Evolutionary conservation across 192 early-diverging fungal genomes (phyloP).

Genomic region (Lobulomyces angularis): DNA sequence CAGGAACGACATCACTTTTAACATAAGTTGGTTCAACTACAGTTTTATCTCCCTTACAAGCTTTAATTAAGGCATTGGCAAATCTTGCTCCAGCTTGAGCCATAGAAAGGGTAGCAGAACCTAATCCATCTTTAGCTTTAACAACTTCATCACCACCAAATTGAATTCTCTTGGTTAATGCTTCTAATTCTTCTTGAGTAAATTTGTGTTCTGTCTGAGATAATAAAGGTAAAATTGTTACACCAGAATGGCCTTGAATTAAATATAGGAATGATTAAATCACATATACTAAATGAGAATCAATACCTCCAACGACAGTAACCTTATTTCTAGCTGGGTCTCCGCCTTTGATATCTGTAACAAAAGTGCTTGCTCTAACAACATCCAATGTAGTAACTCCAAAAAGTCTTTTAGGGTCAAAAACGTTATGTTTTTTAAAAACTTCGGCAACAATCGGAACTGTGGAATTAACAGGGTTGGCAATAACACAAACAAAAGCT

Average conservation of each 20-base stretch:
- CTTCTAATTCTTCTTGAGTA: conserved; percentile 67
- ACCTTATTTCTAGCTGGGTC: conserved; percentile 61
- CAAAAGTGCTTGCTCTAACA: conserved; percentile 86
- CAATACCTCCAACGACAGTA: conserved; percentile 71
- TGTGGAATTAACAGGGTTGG: conserved; percentile 97
- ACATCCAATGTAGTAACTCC: conserved; percentile 92
- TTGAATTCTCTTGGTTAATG: conserved; percentile 89
- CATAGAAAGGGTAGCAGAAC: conserved; percentile 80
- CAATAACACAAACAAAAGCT: conserved; percentile 79
- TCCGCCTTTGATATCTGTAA: conserved; percentile 60
- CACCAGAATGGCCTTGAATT: conserved; percentile 95
- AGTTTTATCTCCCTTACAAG: conserved; percentile 64
- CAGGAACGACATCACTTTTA: conserved; percentile 53
- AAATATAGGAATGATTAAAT: conserved; percentile 1
- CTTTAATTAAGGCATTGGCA: conserved; percentile 73
- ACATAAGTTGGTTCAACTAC: conserved; percentile 86
- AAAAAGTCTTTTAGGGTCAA: conserved; percentile 78
- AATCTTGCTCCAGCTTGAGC: conserved; percentile 77
- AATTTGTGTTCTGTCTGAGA: conserved; percentile 57
- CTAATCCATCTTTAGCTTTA: conserved; percentile 90
- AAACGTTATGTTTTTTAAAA: conserved; percentile 79
- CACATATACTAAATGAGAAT: too few relatives aligned
- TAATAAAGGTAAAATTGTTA: conserved; percentile 87
- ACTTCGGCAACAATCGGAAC: conserved; percentile 92
- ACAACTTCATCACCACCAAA: conserved; percentile 97